Conservation (phyloP, 805 yeast genomes). For the Candida khao-thaluensis region DNA sequence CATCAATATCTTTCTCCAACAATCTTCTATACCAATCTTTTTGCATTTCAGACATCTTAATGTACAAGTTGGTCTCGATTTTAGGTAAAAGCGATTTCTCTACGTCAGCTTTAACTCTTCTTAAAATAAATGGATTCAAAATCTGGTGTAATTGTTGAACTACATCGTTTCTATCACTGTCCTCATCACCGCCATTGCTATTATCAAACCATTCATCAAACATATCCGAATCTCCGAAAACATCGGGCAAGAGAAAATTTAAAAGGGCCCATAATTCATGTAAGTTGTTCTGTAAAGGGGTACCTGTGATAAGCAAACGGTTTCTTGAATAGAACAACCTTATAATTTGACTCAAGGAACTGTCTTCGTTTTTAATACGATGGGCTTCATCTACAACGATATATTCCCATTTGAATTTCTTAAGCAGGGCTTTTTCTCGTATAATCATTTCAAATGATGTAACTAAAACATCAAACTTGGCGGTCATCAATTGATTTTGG, state of each 20-base stretch:
- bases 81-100: constrained; percentile 89
- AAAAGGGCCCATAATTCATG: constrained; percentile 96
- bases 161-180: constrained; percentile 48
- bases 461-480: constrained; percentile 85
- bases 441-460: constrained; percentile 94
- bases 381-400: constrained; percentile 95
- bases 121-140: constrained; percentile 78
- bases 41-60: constrained; percentile 97
- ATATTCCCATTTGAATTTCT: constrained; percentile 89
- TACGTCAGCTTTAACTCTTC: constrained; percentile 91
- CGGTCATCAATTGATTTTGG: constrained; percentile 56
- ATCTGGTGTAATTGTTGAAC: constrained; percentile 88
- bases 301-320: constrained; percentile 87
- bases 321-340: constrained; percentile 83
- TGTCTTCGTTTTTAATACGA: constrained; percentile 91
- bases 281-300: constrained; percentile 90
- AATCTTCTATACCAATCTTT: constrained; percentile 85
- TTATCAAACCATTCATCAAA: constrained; percentile 91
- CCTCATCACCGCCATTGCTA: constrained; percentile 33
- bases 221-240: constrained; percentile 84
- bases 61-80: constrained; percentile 83
- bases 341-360: constrained; percentile 88
- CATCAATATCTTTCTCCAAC: constrained; percentile 90
- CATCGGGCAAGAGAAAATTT: constrained; percentile 89
- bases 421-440: constrained; percentile 77